Base-by-base conservation (phyloP, 2,329 filamentous ascomycete species). In the Onygenales sp. region DNA sequence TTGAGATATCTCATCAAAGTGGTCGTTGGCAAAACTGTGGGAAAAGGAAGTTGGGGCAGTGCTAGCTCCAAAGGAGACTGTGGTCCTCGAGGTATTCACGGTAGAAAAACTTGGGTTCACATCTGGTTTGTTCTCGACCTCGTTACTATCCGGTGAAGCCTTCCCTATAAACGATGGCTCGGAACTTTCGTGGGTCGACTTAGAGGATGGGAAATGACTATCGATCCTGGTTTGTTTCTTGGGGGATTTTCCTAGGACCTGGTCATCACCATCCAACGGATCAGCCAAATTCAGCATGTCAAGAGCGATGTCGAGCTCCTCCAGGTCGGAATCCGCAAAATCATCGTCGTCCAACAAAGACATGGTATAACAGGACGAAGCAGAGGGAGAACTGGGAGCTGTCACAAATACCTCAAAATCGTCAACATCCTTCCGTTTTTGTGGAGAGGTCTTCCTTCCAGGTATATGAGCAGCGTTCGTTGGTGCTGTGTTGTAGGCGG, bases 381-480 rank as follows among this genome's bases (percentile, higher is more conserved):
- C 42, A 42, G 53, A 42, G 43, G 60, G 59, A 52, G 60, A 61
- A 53, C 52, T 62, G 53, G 61, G 61, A 53, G 60, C 58, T 27
- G 62, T 63, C 42, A 40, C 49, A 63, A 63, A 63, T 63, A 62
- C 62, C 61, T 63, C 60, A 51, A 54, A 34, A 44, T 58, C 51
- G 27, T 56, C 44, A 39, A 42, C 34, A 14, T 49, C 42, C 52
- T 59, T 61, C 45, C 59, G 57, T 54, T 62, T 61, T 7, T 44
- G 34, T 9, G 52, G 49, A 27, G 52, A 46, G 21, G 9, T 37
- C 37, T 36, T 31, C 7, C 7, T 42, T 49, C n/a, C 10, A 14
- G 43, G 11, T 45, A 52, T 27, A 27, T 27, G 21, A 27, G 21
- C 21, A 27, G 21, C 21, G 21, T 27, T 3, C 21, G 21, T 27